These are phyloP conservation scores for Acanthamoeba culbertsoni DNA, from an alignment of 208 protist genomes.

Conservation along the genomic window DNA sequence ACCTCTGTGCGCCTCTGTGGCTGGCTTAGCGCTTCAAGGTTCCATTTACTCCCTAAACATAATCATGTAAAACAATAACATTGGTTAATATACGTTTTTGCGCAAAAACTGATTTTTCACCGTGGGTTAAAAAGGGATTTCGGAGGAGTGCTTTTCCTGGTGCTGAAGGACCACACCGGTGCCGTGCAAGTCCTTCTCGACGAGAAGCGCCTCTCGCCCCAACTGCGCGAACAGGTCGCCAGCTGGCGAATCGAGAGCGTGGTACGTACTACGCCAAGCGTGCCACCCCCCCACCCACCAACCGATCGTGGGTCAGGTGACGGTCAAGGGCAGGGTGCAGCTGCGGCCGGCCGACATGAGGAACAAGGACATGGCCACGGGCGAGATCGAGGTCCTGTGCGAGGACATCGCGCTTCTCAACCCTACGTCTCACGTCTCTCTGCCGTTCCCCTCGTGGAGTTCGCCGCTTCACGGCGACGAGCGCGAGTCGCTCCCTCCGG, in stretches of 20 bases:
- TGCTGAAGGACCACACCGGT: constrained; percentile 34
- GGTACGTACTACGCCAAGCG: not conserved
- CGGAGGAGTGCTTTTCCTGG: constrained; percentile 7
- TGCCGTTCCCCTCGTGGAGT: constrained; percentile 41
- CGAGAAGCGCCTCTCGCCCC: not conserved
- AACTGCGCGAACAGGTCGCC: not conserved
- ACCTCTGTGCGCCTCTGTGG: not conserved
- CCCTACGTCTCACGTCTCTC: constrained; percentile 12
- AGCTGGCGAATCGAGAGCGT: not conserved
- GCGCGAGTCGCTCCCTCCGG: not conserved
- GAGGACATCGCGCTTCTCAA: not conserved
- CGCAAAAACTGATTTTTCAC: not conserved
- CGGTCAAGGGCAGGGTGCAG: constrained; percentile 32
- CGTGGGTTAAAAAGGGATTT: not conserved
- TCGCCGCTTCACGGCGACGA: not conserved
- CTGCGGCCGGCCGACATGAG: constrained; percentile 31
- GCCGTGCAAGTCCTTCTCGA: constrained; percentile 22
- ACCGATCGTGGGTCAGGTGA: not conserved
- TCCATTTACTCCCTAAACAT: not conserved
- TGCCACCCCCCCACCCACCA: not conserved
- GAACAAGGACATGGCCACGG: constrained; percentile 57
- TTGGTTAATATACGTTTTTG: not conserved
- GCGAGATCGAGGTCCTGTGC: constrained; percentile 54
- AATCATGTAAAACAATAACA: not conserved
- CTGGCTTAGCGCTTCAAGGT: constrained; percentile 1